These are phyloP conservation scores for Russula griseocarnosa DNA, from an alignment of 768 basidiomycete genomes.

Conservation along the genomic window DNA sequence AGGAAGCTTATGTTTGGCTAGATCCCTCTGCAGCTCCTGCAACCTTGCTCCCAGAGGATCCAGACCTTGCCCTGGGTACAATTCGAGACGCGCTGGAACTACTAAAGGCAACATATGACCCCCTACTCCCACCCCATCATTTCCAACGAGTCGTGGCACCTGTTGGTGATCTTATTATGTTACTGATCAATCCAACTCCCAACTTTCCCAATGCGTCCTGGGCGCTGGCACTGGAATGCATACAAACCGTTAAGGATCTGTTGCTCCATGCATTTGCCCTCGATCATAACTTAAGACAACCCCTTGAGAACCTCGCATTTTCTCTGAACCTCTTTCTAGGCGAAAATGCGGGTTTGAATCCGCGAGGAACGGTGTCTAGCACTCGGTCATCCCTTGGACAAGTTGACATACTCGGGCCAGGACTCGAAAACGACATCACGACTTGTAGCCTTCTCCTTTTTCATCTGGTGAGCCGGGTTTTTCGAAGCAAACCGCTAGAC, in stretches of 20 bases:
- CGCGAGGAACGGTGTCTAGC: slow-evolving; percentile 17
- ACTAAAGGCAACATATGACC: slow-evolving; percentile 23
- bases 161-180: slow-evolving; percentile 20
- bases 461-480: slow-evolving; percentile 22
- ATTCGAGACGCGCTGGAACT: slow-evolving; percentile 35
- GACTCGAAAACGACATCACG: slow-evolving; percentile 21
- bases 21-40: slow-evolving; percentile 52
- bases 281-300: slow-evolving; percentile 16
- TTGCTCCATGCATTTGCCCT: slow-evolving; percentile 25
- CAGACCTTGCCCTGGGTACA: slow-evolving; percentile 47
- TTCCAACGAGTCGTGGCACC: slow-evolving; percentile 23
- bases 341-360: slow-evolving; percentile 18
- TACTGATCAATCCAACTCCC: slow-evolving; percentile 19
- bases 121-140: slow-evolving; percentile 18
- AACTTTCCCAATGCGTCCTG: slow-evolving; percentile 20
- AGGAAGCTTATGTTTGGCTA: slow-evolving; percentile 61
- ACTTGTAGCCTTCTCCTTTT: slow-evolving; percentile 27
- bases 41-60: slow-evolving; percentile 48
- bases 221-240: slow-evolving; percentile 23
- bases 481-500: neutral
- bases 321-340: slow-evolving; percentile 26
- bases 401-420: slow-evolving; percentile 27
- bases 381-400: slow-evolving; percentile 24
- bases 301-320: slow-evolving; percentile 27
- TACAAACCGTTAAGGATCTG: slow-evolving; percentile 25